phyloP scores from a whole-genome alignment of 352 stramenopile genomes.

The Phytophthora chlamydospora region DNA sequence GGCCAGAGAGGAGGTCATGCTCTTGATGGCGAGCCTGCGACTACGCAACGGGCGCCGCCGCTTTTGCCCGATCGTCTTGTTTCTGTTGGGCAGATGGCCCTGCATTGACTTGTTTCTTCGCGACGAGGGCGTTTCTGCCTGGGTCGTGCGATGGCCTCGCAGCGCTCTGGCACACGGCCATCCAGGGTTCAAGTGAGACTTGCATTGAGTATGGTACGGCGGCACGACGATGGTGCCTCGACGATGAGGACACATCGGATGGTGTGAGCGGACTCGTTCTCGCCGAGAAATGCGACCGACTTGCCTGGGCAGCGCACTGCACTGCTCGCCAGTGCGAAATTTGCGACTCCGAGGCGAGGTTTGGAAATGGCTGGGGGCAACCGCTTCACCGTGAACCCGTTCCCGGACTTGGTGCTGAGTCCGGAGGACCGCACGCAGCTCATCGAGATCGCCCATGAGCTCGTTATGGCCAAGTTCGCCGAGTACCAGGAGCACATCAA shows the following conservation, averaged over 20 bases:
- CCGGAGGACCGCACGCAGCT: slow-evolving; percentile 17
- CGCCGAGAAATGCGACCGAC: slow-evolving; percentile 1
- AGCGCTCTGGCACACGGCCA: background rate
- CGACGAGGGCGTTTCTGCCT: slow-evolving; percentile 6
- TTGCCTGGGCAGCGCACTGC: background rate
- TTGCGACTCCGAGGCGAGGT: background rate
- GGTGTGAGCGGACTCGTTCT: slow-evolving; percentile 8
- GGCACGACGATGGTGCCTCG: slow-evolving; percentile 2
- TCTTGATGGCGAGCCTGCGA: slow-evolving; percentile 3
- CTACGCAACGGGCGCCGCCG: slow-evolving; percentile 1
- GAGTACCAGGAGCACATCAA: slow-evolving; percentile 34
- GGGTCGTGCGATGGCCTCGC: slow-evolving; percentile 9
- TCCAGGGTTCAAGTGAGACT: background rate
- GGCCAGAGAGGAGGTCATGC: background rate
- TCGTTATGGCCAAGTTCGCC: slow-evolving; percentile 31
- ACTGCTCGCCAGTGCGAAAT: slow-evolving; percentile 12
- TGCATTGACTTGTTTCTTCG: slow-evolving; percentile 11
- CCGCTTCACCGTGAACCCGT: slow-evolving; percentile 36
- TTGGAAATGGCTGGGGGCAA: slow-evolving; percentile 11
- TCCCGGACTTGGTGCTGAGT: slow-evolving; percentile 23
- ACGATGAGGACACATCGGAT: slow-evolving; percentile 14
- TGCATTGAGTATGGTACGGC: slow-evolving; percentile 2
- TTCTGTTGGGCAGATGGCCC: slow-evolving; percentile 8
- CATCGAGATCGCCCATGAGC: slow-evolving; percentile 14
- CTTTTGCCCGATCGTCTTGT: slow-evolving; percentile 7